Conservation (phyloP, 2,329 filamentous ascomycete species). For the Pestalotiopsis sp. region DNA sequence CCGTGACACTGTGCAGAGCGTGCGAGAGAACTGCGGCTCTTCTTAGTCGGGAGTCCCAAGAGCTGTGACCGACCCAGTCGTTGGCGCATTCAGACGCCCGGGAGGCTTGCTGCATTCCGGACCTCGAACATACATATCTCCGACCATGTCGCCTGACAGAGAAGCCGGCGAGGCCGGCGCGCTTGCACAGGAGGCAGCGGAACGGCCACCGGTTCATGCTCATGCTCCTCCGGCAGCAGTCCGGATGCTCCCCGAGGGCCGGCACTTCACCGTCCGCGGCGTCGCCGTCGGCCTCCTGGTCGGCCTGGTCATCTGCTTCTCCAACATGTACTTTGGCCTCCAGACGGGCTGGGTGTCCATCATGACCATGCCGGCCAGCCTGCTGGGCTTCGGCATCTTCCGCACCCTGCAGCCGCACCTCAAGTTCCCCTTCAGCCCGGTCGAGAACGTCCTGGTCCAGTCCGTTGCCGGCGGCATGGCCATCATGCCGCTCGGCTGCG, state of each 20-base stretch:
- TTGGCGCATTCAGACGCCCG: neutral
- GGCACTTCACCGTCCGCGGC: slow-evolving; percentile 84
- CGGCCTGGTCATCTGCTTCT: slow-evolving; percentile 90
- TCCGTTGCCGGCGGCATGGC: slow-evolving; percentile 94
- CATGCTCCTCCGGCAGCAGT: slow-evolving; percentile 13
- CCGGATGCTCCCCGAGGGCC: slow-evolving; percentile 42
- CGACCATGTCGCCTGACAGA: slow-evolving; percentile 31
- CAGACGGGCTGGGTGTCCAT: slow-evolving; percentile 77
- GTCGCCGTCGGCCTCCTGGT: slow-evolving; percentile 80
- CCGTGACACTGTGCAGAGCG: neutral
- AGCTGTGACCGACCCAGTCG: neutral
- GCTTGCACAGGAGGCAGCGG: slow-evolving; percentile 12
- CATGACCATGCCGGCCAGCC: slow-evolving; percentile 95
- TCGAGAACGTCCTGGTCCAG: slow-evolving; percentile 96
- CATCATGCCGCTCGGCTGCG: slow-evolving; percentile 94
- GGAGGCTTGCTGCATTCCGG: neutral
- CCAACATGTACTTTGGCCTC: slow-evolving; percentile 98
- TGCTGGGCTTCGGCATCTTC: slow-evolving; percentile 96
- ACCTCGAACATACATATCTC: neutral
- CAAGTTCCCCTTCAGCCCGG: slow-evolving; percentile 82
- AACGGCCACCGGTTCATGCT: neutral
- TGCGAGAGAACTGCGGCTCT: neutral
- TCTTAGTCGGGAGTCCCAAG: neutral
- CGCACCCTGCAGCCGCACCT: slow-evolving; percentile 74
- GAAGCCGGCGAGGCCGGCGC: slow-evolving; percentile 17